Percentiles rank a stretch among this genome's conserved stretches.
Conservation (phyloP, 805 yeast species). For the Cyberlindnera euphorbiiphila region DNA sequence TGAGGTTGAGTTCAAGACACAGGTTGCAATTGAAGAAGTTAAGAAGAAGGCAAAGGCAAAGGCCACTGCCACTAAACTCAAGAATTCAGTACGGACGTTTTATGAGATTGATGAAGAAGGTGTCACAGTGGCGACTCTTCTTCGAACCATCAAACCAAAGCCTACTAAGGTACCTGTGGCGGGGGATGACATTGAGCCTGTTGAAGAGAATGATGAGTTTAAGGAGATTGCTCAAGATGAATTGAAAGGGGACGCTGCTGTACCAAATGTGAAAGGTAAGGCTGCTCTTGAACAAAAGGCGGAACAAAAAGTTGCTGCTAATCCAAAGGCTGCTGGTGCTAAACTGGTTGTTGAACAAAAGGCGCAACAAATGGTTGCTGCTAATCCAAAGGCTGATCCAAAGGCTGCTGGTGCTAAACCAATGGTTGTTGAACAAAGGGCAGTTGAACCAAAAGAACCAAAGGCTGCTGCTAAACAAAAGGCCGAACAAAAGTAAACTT, state of each 20-base stretch:
- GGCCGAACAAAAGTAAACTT: too few species aligned
- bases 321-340: too few species aligned
- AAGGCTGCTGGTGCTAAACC: too few species aligned
- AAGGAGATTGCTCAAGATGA: neutral
- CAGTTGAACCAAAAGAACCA: too few species aligned
- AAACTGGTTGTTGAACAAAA: too few species aligned
- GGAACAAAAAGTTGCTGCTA: too few species aligned
- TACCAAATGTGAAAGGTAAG: too few species aligned
- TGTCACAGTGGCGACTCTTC: slow-evolving; percentile 24
- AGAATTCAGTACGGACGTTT: slow-evolving; percentile 23
- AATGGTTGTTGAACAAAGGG: too few species aligned
- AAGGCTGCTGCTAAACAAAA: too few species aligned
- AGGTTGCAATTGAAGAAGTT: slow-evolving; percentile 21
- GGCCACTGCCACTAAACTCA: slow-evolving; percentile 11
- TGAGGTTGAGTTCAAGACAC: slow-evolving; percentile 26
- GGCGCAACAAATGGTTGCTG: too few species aligned
- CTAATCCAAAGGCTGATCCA: too few species aligned
- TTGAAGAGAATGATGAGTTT: slow-evolving; percentile 29
- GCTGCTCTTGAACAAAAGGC: too few species aligned
- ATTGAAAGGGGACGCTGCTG: neutral
- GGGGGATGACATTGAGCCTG: slow-evolving; percentile 26
- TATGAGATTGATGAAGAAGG: slow-evolving; percentile 28
- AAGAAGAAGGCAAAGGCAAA: slow-evolving; percentile 18
- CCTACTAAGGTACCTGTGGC: slow-evolving; percentile 28
- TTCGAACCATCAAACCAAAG: slow-evolving; percentile 27